Base-by-base conservation (phyloP, 129 eudicot species). In the Tagetes patula region DNA sequence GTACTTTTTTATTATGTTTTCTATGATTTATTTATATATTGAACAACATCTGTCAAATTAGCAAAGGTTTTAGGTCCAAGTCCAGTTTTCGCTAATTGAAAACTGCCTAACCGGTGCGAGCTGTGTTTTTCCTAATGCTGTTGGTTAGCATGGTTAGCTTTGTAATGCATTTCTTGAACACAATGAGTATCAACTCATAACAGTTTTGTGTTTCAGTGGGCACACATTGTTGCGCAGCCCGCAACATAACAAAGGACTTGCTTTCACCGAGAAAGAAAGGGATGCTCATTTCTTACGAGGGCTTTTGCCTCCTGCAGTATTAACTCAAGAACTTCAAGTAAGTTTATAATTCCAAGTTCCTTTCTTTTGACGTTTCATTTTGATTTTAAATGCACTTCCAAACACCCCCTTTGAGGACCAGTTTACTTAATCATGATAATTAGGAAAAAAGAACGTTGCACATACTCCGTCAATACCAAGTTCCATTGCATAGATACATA, bases 241-340 rank as follows among this genome's bases (percentile, higher is more conserved):
- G 20, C 96, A 69, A 49, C 90, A 88, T 79, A 91, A 91, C 87
- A 91, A 91, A 79, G 97, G 96, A 63, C 85, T 89, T 56, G 93
- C 97, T 34, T 92, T 92, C 71, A 82, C 81, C 0, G 89, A 86
- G 36, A 85, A 81, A 79, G 97, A 92, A 74, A 80, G 97, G 80
- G 91, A 92, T 76, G 89, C 94, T 48, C 96, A 88, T 75, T 88
- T 81, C 82, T 75, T 92, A 82, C 86, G 89, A 2, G 97, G 97
- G 52, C 88, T 92, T 70, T 76, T 92, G 77, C 97, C 97, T 55
- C 97, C 97, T 9, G 82, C 60, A 1, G 76, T 85, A 67, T 74
- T 81, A 50, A 69, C 86, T 61, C 97, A 88, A 47, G 91, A 90
- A 69, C 84, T 87, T 81, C 93, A 90, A 85, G 96, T 85, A 42